Evolutionary conservation across 2,329 filamentous ascomycete genomes (phyloP).

Genomic region (Gnomoniopsis sp.): DNA sequence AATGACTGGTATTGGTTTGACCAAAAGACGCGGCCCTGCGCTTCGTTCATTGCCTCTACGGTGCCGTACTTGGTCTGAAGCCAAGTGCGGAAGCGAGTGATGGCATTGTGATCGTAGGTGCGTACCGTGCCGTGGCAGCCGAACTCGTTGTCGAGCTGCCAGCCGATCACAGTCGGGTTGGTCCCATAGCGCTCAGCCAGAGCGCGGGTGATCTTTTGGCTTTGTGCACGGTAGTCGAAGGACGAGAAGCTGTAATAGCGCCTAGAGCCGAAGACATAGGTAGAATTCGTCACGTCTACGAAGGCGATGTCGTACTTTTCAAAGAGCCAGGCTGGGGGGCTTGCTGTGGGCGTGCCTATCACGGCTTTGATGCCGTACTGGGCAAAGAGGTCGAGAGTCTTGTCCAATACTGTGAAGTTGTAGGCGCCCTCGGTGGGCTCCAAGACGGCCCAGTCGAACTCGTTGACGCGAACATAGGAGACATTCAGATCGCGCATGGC

Average conservation of each 20-base stretch:
- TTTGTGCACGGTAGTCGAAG: slow-evolving; percentile 21
- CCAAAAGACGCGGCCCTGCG: slow-evolving; percentile 24
- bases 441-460: slow-evolving; percentile 23
- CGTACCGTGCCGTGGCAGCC: slow-evolving; percentile 22
- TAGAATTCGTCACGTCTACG: slow-evolving; percentile 23
- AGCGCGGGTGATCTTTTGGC: slow-evolving; percentile 21
- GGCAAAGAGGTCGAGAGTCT: slow-evolving; percentile 18
- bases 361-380: slow-evolving; percentile 22
- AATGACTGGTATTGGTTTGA: slow-evolving; percentile 22
- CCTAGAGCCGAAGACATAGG: slow-evolving; percentile 21
- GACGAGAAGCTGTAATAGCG: slow-evolving; percentile 24
- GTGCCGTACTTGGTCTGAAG: slow-evolving; percentile 22
- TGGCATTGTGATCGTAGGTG: slow-evolving; percentile 21
- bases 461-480: slow-evolving; percentile 22
- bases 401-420: slow-evolving; percentile 22
- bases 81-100: slow-evolving; percentile 21
- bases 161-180: slow-evolving; percentile 18
- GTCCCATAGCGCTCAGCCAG: slow-evolving; percentile 22
- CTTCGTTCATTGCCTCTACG: slow-evolving; percentile 21
- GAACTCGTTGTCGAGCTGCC: slow-evolving; percentile 25
- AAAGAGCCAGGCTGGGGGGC: slow-evolving; percentile 21
- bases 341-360: slow-evolving; percentile 22
- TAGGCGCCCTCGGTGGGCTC: slow-evolving; percentile 21
- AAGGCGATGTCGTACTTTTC: slow-evolving; percentile 22
- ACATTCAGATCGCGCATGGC: slow-evolving; percentile 22